Evolutionary conservation across 331 rosid species (phyloP).

Genomic region (Acacia concinna): DNA sequence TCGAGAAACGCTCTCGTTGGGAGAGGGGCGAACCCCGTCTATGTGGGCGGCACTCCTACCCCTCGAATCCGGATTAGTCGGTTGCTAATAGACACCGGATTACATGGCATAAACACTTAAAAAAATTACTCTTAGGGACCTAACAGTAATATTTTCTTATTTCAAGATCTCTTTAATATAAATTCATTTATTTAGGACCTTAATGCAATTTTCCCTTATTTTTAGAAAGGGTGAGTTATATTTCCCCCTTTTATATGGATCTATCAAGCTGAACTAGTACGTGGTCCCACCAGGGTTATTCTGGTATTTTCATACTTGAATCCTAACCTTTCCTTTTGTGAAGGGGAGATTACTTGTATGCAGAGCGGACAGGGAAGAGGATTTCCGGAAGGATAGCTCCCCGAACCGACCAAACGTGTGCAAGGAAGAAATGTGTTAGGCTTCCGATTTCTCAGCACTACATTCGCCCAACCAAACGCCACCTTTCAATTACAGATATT

Average conservation of each 20-base stretch:
- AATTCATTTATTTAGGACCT: too few relatives aligned
- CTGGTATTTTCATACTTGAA: background rate
- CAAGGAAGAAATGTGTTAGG: background rate
- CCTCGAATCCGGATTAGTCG: too few relatives aligned
- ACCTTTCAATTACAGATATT: background rate
- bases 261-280: background rate
- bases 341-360: background rate
- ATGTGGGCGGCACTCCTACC: too few relatives aligned
- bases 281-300: background rate
- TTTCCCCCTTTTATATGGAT: background rate
- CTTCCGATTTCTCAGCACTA: background rate
- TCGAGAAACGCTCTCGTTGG: too few relatives aligned
- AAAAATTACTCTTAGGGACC: too few relatives aligned
- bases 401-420: background rate
- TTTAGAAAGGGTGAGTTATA: too few relatives aligned
- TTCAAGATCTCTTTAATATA: too few relatives aligned
- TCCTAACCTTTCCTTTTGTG: background rate
- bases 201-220: too few relatives aligned
- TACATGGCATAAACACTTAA: too few relatives aligned
- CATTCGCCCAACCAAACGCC: background rate
- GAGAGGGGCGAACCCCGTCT: too few relatives aligned
- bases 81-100: too few relatives aligned
- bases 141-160: too few relatives aligned
- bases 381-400: background rate
- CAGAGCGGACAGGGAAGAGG: background rate